phyloP scores from a whole-genome alignment of 495 filamentous ascomycete genomes.

The Apodospora peruviana region DNA sequence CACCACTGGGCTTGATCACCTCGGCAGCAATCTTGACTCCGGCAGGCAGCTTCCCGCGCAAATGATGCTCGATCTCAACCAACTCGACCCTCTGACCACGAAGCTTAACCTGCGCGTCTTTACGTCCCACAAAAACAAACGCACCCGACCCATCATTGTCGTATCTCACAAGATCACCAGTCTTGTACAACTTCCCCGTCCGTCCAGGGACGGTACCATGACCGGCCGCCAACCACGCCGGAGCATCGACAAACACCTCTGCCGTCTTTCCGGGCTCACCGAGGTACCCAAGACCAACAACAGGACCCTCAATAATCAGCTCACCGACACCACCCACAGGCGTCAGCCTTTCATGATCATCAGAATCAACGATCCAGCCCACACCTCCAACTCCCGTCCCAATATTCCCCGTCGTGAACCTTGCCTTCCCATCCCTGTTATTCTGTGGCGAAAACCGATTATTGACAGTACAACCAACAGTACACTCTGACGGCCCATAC shows the following conservation, averaged over 20 bases:
- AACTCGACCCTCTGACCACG: slow-evolving; percentile 62
- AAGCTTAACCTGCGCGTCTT: slow-evolving; percentile 62
- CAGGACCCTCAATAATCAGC: slow-evolving; percentile 55
- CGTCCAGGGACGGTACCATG: slow-evolving; percentile 32
- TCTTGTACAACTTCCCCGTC: slow-evolving; percentile 58
- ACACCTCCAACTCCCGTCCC: slow-evolving; percentile 38
- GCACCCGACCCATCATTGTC: slow-evolving; percentile 45
- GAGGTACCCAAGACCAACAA: slow-evolving; percentile 48
- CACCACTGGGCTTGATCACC: slow-evolving; percentile 35
- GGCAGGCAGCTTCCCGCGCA: slow-evolving; percentile 29
- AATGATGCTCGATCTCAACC: slow-evolving; percentile 58
- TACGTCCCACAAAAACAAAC: slow-evolving; percentile 56
- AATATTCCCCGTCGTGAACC: slow-evolving; percentile 27
- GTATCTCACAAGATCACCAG: slow-evolving; percentile 60
- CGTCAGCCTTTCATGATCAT: slow-evolving; percentile 45
- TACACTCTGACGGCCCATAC: slow-evolving; percentile 55
- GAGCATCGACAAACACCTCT: slow-evolving; percentile 43
- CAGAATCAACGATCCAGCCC: slow-evolving; percentile 54
- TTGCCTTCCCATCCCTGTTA: slow-evolving; percentile 15
- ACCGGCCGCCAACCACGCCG: slow-evolving; percentile 43
- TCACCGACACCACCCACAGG: slow-evolving; percentile 58
- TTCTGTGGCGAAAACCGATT: slow-evolving; percentile 24
- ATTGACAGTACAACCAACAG: slow-evolving; percentile 43
- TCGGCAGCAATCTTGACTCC: slow-evolving; percentile 34
- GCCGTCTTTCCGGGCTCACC: slow-evolving; percentile 37